Evolutionary conservation across 345 rosid genomes (phyloP), one percentile per base, ranked within the genome.

Genomic region (Psidium guajava): DNA sequence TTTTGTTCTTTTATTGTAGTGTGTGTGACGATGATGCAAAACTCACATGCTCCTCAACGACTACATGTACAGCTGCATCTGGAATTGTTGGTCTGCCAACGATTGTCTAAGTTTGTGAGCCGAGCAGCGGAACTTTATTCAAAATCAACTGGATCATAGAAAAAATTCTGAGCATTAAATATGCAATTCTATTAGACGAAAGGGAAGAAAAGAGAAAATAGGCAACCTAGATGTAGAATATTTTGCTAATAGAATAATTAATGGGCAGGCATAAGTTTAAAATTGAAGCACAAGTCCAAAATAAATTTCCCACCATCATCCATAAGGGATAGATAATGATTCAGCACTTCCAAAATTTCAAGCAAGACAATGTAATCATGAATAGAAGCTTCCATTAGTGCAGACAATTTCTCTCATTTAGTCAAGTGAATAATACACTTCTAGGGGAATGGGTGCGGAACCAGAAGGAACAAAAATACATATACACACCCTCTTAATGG

Each of bases 1-100:
- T 36, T 36, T 44, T 44, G 8, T 44, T 44, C 47, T 44, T 44
- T 56, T 4, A 21, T 0, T 3, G 5, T 61, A 61, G 74, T 14
- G 11, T 32, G 47, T 24, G 77, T 36, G 58, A 27, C 11, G 47
- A 69, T 84, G 28, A 75, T 44, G 27, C 12, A 81, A n/a, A 81
- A 85, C 98, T 94, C 88, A 98, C 99, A 90, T 96, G 99, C 87
- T 98, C 98, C 93, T 98, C 99, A 5, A 96, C 99, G 86, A 98
- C 92, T 82, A 99, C 98, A 90, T 96, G 97, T 83, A 97, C 98
- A 83, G 92, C 89, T 18, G 97, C 96, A 85, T 94, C 96, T 61
- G 94, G 97, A 86, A 98, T 88, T n/a, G 87, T 90, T 32, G 99
- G 99, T 88, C 99, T 90, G 61, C 99, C 99, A 8, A 96, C 86